Evolutionary conservation across 768 basidiomycete species (phyloP), one percentile per base, ranked within the genome.

Genomic region (Hortiboletus flavorubellus): DNA sequence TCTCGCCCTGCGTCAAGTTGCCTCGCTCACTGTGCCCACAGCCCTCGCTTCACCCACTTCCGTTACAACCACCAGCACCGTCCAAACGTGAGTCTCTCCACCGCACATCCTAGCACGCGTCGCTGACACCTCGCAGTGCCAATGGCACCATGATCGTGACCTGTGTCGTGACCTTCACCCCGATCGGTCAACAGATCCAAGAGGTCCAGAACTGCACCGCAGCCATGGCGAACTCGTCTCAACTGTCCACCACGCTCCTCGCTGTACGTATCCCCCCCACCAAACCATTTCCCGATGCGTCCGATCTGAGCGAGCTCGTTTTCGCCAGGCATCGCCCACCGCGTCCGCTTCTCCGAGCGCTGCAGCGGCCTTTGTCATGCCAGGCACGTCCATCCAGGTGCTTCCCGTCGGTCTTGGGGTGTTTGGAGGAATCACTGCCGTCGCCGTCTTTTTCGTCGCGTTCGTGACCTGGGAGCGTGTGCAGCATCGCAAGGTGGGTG

Each of bases 391-490:
- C 53, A 62, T 93, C 16, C 80, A 82, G 40, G 91, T 93, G 5
- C 76, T 92, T 34, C 91, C 91, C 0, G 84, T 93, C 59, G 91
- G 91, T 59, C 78, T 93, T 41, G 89, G 87, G 49, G 80, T 94
- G 10, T 93, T 89, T 65, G 89, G 86, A 44, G 91, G 91, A 59
- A 86, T 96, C 55, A 90, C 90, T 31, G 87, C 87, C 8, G 86
- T 94, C 62, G 88, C 87, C 16, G 69, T 96, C 61, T 83, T 88
- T 57, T 84, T 90, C 23, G 89, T 95, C 54, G 86, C 82, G 48
- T 75, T 92, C 69, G 91, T 94, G 59, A 92, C 91, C 7, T 91
- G 86, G 65, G 91, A 95, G 77, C 82, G 93, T 45, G 84, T 90
- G 26, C 89, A 87, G 72, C 91, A 91, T 67, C 86, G 91, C 76